phyloP scores from a whole-genome alignment of 2,329 filamentous ascomycete species.

The Colletotrichum sp. region DNA sequence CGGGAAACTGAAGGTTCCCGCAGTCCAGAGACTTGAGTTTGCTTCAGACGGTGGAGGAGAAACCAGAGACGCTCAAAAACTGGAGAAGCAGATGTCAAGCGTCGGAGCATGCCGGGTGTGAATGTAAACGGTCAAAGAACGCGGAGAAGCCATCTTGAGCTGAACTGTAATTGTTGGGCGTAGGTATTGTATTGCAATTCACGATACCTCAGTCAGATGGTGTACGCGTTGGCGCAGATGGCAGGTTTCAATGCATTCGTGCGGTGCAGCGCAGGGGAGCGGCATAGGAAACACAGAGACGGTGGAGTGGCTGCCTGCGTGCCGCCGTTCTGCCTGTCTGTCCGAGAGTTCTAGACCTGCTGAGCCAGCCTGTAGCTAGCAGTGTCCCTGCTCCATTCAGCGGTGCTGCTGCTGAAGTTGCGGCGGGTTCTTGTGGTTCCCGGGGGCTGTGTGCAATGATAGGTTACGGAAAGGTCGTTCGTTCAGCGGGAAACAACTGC shows the following conservation, averaged over 20 bases:
- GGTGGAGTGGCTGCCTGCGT: neutral
- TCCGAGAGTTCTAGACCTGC: constrained; percentile 1
- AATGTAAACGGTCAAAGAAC: neutral
- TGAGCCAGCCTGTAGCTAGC: neutral
- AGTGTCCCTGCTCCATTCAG: neutral
- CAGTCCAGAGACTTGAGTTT: neutral
- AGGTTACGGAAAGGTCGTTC: neutral
- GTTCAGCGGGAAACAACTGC: neutral
- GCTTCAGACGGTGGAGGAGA: constrained; percentile 18
- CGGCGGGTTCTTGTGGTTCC: neutral
- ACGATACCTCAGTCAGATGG: constrained; percentile 3
- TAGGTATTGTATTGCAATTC: neutral
- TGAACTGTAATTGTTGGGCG: neutral
- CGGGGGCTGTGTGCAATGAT: neutral
- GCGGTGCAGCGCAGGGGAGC: neutral
- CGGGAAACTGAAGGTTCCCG: neutral
- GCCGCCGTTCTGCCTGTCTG: neutral
- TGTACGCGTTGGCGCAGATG: neutral
- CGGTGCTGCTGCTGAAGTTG: neutral
- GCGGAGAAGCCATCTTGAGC: neutral
- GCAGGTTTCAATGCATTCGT: constrained; percentile 10
- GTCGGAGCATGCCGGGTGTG: constrained; percentile 11
- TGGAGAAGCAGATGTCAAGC: neutral
- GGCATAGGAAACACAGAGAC: neutral
- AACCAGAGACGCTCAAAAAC: neutral